Conservation (phyloP, 2,329 filamentous ascomycete species). For the Hypoxylon sp. region DNA sequence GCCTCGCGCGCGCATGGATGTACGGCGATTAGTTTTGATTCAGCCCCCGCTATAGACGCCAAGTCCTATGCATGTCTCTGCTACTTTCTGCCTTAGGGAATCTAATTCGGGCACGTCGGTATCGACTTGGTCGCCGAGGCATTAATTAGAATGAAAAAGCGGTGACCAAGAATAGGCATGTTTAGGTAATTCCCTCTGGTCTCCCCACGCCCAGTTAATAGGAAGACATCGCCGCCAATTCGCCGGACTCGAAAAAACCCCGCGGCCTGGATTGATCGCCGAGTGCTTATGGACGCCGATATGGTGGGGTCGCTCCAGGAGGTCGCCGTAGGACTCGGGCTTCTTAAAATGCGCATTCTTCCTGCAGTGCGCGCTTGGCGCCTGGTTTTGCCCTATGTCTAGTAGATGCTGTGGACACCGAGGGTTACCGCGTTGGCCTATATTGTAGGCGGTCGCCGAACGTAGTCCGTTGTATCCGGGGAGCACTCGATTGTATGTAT, state of each 20-base stretch:
- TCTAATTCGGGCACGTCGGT: not conserved
- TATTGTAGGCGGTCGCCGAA: slow-evolving; percentile 5
- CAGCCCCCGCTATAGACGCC: slow-evolving; percentile 15
- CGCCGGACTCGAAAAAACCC: slow-evolving; percentile 10
- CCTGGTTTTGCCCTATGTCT: not conserved
- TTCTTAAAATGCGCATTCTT: not conserved
- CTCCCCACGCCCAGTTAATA: too few relatives aligned
- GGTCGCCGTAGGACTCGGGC: slow-evolving; percentile 15
- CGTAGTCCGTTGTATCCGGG: not conserved
- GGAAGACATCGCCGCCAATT: slow-evolving; percentile 16
- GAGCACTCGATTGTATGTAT: not conserved
- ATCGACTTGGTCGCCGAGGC: slow-evolving; percentile 2
- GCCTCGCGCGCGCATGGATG: not conserved
- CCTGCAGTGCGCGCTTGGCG: slow-evolving; percentile 1
- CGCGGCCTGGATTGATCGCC: not conserved
- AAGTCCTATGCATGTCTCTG: slow-evolving; percentile 12
- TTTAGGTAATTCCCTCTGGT: too few relatives aligned
- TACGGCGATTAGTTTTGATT: slow-evolving; percentile 12
- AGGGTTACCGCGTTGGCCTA: slow-evolving; percentile 18
- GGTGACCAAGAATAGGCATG: not conserved
- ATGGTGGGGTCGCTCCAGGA: slow-evolving; percentile 9
- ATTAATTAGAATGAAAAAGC: not conserved
- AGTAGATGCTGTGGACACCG: slow-evolving; percentile 9
- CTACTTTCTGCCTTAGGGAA: not conserved
- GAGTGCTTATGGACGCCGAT: slow-evolving; percentile 18